Evolutionary conservation across 495 filamentous ascomycete genomes (phyloP).

Genomic region (Rusavskia elegans): DNA sequence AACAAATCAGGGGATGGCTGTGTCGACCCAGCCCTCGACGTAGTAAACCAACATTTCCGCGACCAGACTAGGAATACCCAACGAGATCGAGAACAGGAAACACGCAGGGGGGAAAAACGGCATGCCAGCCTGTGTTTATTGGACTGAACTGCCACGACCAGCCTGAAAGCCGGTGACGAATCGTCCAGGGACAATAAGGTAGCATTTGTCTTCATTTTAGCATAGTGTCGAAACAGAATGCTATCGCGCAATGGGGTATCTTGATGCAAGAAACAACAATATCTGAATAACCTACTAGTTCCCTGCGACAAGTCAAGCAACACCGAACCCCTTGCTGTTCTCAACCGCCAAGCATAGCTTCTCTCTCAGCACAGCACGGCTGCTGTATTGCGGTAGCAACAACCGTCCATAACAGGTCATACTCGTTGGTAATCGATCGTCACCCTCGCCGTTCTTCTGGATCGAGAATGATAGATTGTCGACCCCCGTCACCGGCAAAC

Average conservation of each 20-base stretch:
- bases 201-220: background rate
- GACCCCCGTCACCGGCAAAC: slow-evolving; percentile 73
- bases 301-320: background rate
- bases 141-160: too few relatives aligned
- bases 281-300: background rate
- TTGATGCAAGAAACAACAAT: background rate
- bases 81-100: too few relatives aligned
- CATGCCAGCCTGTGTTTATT: too few relatives aligned
- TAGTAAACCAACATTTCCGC: too few relatives aligned
- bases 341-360: slow-evolving; percentile 70
- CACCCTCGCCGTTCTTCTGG: slow-evolving; percentile 58
- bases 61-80: too few relatives aligned
- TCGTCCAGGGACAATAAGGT: background rate
- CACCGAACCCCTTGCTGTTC: slow-evolving; percentile 85
- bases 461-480: slow-evolving; percentile 67
- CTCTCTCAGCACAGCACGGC: slow-evolving; percentile 47
- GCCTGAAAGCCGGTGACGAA: too few relatives aligned
- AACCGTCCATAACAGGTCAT: slow-evolving; percentile 84
- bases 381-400: slow-evolving; percentile 66
- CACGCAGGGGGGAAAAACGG: too few relatives aligned
- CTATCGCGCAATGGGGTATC: background rate
- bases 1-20: too few relatives aligned
- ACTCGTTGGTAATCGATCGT: slow-evolving; percentile 56
- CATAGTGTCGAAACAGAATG: background rate
- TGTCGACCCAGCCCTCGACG: too few relatives aligned